phyloP scores from a whole-genome alignment of 139 green algal species.

The Chlamydomonas sp. region DNA sequence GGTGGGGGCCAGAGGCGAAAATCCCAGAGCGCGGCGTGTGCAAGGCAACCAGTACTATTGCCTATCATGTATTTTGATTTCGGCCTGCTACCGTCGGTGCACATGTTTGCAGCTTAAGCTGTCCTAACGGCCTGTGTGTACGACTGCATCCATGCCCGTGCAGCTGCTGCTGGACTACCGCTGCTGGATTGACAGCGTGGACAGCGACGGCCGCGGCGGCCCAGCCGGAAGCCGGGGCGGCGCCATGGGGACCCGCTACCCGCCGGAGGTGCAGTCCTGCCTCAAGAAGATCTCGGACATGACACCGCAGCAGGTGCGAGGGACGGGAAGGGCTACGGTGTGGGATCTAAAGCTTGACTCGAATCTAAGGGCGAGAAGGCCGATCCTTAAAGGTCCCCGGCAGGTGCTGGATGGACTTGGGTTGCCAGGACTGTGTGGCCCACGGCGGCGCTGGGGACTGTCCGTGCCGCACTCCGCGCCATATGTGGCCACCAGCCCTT shows the following conservation, averaged over 20 bases:
- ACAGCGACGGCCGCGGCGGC: too few species aligned
- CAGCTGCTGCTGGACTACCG: constrained; percentile 48
- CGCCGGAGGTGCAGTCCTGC: constrained; percentile 35
- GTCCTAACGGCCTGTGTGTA: neutral
- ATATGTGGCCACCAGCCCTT: too few species aligned
- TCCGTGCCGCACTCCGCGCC: too few species aligned
- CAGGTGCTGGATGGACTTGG: neutral
- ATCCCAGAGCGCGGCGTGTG: too few species aligned
- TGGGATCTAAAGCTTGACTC: neutral
- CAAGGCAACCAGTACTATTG: too few species aligned
- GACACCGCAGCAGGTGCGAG: constrained; percentile 28
- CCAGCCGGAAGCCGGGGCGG: neutral
- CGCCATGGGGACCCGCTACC: constrained; percentile 38
- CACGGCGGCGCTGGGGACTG: too few species aligned
- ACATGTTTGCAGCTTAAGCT: neutral
- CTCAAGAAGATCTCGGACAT: constrained; percentile 36
- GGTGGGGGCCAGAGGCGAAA: too few species aligned
- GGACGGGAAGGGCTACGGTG: neutral
- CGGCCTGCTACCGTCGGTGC: too few species aligned
- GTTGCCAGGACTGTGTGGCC: too few species aligned
- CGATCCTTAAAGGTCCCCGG: neutral
- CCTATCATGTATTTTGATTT: neutral
- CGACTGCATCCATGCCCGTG: neutral
- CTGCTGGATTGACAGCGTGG: constrained; percentile 4
- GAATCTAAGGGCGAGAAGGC: neutral